Evolutionary conservation across 257 asterid genomes (phyloP), one percentile per base, ranked within the genome.

Genomic region (Solanum medicagineum): DNA sequence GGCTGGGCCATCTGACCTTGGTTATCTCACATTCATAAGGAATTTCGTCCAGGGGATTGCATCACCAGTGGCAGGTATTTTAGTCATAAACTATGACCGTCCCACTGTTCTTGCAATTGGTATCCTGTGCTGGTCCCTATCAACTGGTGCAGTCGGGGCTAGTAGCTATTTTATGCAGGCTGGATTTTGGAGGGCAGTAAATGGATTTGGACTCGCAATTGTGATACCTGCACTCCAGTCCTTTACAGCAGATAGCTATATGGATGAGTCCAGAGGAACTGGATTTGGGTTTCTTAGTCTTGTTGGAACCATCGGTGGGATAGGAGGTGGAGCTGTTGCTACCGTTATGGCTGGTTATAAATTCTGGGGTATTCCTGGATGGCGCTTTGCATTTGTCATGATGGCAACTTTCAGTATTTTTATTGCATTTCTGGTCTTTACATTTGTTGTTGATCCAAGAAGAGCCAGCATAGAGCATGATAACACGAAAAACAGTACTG

Each of bases 241-340:
- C 14, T 96, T 94, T 83, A 94, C 95, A 32, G 99, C 99, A 4
- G 99, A 96, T 89, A 96, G 97, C 90, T 96, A 96, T 80, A 86
- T 0, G 88, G 99, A 93, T 81, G 91, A 93, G 14, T 92, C 90
- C 22, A 92, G 99, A 85, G 98, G 99, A 47, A 89, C 97, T n/a
- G 99, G 98, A 20, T 96, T 96, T 74, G 98, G 99, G 24, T 90
- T 96, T 71, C 84, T 96, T 88, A 93, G 84, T 88, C 98, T 96
- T 80, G 95, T 96, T 40, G 98, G 99, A 32, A 90, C 95, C 0
- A 87, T 96, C n/a, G 99, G 99, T 36, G 99, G 99, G 59, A 95
- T 96, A 79, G 99, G 99, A 47, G 99, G 98, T 70, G 99, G 99
- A 74, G 98, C 97, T 80, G 90, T 94, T 70, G 99, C 99, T 24